Evolutionary conservation across 305 asterid genomes (phyloP).

Genomic region (Solanum chacoense): DNA sequence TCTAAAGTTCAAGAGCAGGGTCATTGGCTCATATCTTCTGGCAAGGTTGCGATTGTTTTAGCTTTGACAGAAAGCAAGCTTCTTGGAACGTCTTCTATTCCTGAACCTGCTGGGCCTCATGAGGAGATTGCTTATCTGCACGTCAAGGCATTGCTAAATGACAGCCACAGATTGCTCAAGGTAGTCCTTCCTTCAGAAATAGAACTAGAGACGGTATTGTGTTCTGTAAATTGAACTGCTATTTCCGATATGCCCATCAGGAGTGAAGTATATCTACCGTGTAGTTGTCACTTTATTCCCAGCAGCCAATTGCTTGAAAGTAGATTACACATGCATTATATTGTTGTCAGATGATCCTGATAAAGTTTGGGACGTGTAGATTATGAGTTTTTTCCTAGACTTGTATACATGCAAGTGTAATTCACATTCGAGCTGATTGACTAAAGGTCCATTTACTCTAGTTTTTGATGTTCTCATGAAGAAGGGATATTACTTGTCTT

Average conservation of each 20-base stretch:
- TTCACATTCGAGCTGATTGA: background rate
- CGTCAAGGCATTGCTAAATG: constrained; percentile 38
- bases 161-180: constrained; percentile 35
- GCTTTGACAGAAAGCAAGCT: constrained; percentile 28
- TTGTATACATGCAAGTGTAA: background rate
- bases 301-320: background rate
- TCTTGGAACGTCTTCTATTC: constrained; percentile 12
- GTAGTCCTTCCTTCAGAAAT: constrained; percentile 19
- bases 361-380: background rate
- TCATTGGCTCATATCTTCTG: constrained; percentile 37
- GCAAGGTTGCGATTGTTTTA: constrained; percentile 59
- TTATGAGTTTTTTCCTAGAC: background rate
- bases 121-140: constrained; percentile 17
- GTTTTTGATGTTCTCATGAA: background rate
- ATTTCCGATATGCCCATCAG: background rate
- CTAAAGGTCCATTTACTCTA: background rate
- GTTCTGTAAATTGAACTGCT: background rate
- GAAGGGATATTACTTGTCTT: background rate
- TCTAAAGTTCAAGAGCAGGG: constrained; percentile 43
- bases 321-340: background rate
- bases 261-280: background rate
- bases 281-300: background rate
- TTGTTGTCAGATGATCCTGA: background rate
- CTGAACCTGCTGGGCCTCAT: constrained; percentile 15
- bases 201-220: background rate